A percentile compares a stretch with the other conserved stretches of the same genome.
Conservation (phyloP, 345 rosid species). For the Salix exigua region DNA sequence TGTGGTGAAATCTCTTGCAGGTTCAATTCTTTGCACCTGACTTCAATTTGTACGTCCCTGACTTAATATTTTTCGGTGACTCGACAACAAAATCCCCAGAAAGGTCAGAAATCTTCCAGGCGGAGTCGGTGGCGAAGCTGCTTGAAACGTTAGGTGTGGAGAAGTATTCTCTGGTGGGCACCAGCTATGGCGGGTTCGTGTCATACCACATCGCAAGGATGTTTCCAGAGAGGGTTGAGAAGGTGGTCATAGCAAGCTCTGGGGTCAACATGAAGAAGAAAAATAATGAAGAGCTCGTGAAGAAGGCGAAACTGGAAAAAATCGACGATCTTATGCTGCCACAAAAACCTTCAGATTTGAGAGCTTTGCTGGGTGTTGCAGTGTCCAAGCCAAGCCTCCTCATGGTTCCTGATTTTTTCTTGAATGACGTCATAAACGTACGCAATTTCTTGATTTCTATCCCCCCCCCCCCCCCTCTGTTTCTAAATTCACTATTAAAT, state of each 20-base stretch:
- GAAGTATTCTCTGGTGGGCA: constrained; percentile 58
- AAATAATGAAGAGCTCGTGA: constrained; percentile 45
- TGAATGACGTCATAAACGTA: constrained; percentile 56
- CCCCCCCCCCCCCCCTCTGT: too few species aligned
- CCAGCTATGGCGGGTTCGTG: constrained; percentile 92
- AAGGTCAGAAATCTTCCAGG: constrained; percentile 81
- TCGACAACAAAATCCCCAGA: constrained; percentile 52
- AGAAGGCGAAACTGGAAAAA: constrained; percentile 42
- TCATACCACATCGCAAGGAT: constrained; percentile 71
- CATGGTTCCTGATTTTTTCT: constrained; percentile 54
- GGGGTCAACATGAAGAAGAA: constrained; percentile 58
- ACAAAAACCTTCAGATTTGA: constrained; percentile 47
- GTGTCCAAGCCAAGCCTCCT: constrained; percentile 24
- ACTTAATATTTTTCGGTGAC: constrained; percentile 69
- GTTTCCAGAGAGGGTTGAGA: constrained; percentile 68
- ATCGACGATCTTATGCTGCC: constrained; percentile 73
- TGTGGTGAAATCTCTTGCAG: background rate
- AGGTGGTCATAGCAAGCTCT: constrained; percentile 82
- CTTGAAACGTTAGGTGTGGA: constrained; percentile 44
- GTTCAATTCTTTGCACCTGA: constrained; percentile 51
- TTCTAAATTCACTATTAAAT: too few species aligned
- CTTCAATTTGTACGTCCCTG: constrained; percentile 66
- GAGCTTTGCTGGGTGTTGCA: constrained; percentile 50
- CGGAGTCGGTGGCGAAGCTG: constrained; percentile 47
- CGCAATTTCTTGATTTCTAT: background rate